phyloP scores from a whole-genome alignment of 305 asterid genomes.

The Plantago coronopus region DNA sequence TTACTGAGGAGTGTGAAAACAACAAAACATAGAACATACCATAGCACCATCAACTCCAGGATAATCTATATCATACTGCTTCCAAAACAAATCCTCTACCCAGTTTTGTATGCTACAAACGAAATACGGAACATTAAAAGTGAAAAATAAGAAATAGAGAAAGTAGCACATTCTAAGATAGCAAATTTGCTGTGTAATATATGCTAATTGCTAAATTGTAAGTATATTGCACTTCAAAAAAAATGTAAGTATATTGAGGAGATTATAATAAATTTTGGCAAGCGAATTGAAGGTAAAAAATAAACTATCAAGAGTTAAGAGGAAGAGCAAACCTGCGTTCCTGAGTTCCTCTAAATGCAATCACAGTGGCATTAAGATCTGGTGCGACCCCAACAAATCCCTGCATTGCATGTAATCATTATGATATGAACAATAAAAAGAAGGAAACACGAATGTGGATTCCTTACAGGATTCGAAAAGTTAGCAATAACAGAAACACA shows the following conservation, averaged over 20 bases:
- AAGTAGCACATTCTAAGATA: constrained; percentile 1
- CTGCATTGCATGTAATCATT: constrained; percentile 37
- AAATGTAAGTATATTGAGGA: not conserved
- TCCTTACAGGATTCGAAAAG: not conserved
- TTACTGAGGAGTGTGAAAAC: constrained; percentile 10
- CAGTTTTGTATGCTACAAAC: constrained; percentile 84
- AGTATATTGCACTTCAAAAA: no score
- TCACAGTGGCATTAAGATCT: constrained; percentile 73
- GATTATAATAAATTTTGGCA: constrained; percentile 4
- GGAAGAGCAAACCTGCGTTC: constrained; percentile 55
- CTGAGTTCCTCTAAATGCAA: constrained; percentile 98
- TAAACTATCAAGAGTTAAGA: constrained; percentile 1
- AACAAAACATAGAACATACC: constrained; percentile 38
- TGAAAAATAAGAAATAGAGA: constrained; percentile 4
- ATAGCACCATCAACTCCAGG: constrained; percentile 88
- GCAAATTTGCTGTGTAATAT: constrained; percentile 4
- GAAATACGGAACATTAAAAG: constrained; percentile 10
- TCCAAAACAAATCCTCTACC: constrained; percentile 97
- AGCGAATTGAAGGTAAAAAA: constrained; percentile 14
- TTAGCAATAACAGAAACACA: constrained; percentile 1
- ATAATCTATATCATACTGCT: constrained; percentile 82
- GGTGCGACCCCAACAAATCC: constrained; percentile 87
- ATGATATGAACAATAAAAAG: constrained; percentile 11
- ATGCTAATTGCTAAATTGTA: no score
- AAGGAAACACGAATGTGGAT: not conserved